Percentiles rank a stretch among this genome's conserved stretches.
These are phyloP conservation scores for Aureobasidium sp. DNA, from an alignment of 2,329 filamentous ascomycete genomes.

Conservation along the genomic window DNA sequence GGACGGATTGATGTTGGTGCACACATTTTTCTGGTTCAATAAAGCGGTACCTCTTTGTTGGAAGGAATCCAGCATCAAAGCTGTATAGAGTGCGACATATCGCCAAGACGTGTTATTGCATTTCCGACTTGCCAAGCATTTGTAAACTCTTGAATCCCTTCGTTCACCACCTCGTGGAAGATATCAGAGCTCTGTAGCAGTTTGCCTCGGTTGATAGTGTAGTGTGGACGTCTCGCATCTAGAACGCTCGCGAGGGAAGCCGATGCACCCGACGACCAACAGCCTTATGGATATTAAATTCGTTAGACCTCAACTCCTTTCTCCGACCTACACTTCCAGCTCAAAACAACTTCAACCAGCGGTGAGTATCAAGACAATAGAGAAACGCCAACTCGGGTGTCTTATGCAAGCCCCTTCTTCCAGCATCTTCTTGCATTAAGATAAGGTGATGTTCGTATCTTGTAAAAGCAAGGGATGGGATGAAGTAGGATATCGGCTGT, in stretches of 20 bases:
- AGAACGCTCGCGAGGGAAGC: not conserved
- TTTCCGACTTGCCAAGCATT: too few species aligned
- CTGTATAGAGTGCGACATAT: too few species aligned
- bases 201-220: too few species aligned
- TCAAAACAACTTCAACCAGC: too few species aligned
- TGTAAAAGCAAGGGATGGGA: not conserved
- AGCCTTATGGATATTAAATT: not conserved
- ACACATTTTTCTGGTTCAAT: too few species aligned
- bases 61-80: too few species aligned
- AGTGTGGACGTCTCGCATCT: not conserved
- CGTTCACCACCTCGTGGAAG: too few species aligned
- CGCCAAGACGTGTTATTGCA: too few species aligned
- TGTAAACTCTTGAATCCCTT: too few species aligned
- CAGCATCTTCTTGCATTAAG: not conserved
- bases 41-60: too few species aligned
- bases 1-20: too few species aligned
- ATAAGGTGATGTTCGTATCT: constrained; percentile 1
- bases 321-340: not conserved
- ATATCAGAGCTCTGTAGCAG: too few species aligned
- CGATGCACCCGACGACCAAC: not conserved
- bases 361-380: not conserved
- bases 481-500: not conserved
- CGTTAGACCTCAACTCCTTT: not conserved
- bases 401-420: constrained; percentile 1
- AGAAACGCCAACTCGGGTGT: not conserved